These are phyloP conservation scores for Haplosporangium sp. DNA, from an alignment of 371 early-diverging fungal genomes.

Conservation along the genomic window DNA sequence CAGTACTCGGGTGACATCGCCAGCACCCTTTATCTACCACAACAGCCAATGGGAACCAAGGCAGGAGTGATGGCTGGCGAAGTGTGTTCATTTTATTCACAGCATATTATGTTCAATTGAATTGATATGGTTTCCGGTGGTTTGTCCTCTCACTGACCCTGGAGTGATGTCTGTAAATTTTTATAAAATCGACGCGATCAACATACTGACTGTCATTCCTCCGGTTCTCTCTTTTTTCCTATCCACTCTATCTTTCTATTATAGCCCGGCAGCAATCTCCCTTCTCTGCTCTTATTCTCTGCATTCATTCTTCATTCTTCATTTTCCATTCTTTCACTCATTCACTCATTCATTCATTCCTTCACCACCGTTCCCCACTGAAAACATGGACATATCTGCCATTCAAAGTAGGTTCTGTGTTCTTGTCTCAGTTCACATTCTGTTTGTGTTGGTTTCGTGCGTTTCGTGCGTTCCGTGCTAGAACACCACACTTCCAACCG, in stretches of 20 bases:
- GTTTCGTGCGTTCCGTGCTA: too few species aligned
- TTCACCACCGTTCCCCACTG: neutral
- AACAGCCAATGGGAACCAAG: neutral
- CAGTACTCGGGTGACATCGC: too few species aligned
- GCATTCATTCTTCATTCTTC: neutral
- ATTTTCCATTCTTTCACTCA: neutral
- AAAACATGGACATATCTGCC: constrained; percentile 50
- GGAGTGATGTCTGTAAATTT: neutral
- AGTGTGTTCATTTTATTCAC: neutral
- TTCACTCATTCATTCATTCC: neutral
- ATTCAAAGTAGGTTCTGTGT: constrained; percentile 42
- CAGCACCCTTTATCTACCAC: too few species aligned
- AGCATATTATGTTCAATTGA: neutral
- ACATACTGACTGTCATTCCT: neutral
- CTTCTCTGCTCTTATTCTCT: neutral
- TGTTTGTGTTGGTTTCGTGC: neutral
- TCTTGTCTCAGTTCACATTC: neutral
- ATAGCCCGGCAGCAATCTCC: neutral
- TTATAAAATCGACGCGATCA: neutral
- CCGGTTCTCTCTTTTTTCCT: neutral
- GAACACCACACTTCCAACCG: too few species aligned
- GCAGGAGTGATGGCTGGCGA: neutral
- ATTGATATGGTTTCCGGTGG: neutral
- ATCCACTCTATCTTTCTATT: neutral
- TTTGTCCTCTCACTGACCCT: neutral